Conservation (phyloP, 2,329 filamentous ascomycete species). For the Penicillium janthinellum region DNA sequence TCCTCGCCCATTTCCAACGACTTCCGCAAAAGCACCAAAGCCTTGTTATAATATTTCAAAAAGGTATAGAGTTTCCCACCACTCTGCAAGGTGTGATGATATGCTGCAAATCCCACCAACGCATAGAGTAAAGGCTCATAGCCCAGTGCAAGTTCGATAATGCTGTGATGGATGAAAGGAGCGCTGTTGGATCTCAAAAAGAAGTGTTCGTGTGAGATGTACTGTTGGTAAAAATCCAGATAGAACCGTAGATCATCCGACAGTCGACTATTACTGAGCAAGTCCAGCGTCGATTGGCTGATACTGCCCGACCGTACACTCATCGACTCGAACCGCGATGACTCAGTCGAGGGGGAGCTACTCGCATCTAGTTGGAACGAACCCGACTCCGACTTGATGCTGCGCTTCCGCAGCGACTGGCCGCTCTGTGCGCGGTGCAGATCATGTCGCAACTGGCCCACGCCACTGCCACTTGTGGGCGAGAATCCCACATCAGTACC, state of each 20-base stretch:
- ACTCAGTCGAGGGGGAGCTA: conserved; percentile 57
- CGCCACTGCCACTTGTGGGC: conserved; percentile 19
- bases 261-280: conserved; percentile 32
- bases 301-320: conserved; percentile 39
- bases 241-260: conserved; percentile 74
- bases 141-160: conserved; percentile 71
- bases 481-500: conserved; percentile 28
- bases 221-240: conserved; percentile 73
- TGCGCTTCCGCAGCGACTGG: conserved; percentile 35
- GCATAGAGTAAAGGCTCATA: conserved; percentile 85
- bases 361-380: conserved; percentile 49
- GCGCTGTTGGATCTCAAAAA: conserved; percentile 70
- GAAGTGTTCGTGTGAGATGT: conserved; percentile 82
- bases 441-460: conserved; percentile 24
- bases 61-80: conserved; percentile 78
- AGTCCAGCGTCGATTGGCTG: conserved; percentile 29
- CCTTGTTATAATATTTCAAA: conserved; percentile 85
- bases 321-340: conserved; percentile 39
- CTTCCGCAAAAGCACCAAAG: conserved; percentile 73
- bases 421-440: conserved; percentile 32
- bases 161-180: conserved; percentile 71
- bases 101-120: conserved; percentile 83
- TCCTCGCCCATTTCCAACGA: conserved; percentile 71
- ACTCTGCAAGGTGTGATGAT: conserved; percentile 74
- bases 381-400: conserved; percentile 36